Evolutionary conservation across 1,284 basidiomycete genomes (phyloP).

Genomic region (Boletus semigastroideus): DNA sequence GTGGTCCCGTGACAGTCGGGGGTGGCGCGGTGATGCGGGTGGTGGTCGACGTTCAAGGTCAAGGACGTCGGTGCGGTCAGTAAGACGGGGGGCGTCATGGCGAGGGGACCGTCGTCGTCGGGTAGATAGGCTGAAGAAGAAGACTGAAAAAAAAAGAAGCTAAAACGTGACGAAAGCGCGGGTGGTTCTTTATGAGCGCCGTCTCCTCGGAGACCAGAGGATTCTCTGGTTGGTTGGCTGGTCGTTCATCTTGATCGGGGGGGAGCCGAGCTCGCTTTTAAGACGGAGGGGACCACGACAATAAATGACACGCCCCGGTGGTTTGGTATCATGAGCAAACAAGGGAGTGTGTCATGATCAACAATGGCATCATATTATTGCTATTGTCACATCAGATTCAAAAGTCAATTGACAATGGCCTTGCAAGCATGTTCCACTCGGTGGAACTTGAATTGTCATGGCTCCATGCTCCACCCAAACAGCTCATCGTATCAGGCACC

Average conservation of each 20-base stretch:
- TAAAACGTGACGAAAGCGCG: not conserved
- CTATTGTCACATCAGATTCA: no score
- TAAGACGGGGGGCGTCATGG: conserved; percentile 12
- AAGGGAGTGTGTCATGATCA: no score
- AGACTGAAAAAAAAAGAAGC: not conserved
- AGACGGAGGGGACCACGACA: not conserved
- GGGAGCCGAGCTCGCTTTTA: not conserved
- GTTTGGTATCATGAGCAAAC: no score
- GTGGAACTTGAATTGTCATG: no score
- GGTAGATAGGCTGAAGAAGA: no score
- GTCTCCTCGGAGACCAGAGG: not conserved
- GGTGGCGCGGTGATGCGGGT: not conserved
- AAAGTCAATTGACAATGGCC: no score
- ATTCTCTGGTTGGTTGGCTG: not conserved
- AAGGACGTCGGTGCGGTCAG: not conserved
- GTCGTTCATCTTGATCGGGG: conserved; percentile 2
- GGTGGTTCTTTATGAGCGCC: not conserved
- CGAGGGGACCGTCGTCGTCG: not conserved
- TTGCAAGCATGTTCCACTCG: no score
- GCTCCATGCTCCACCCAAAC: no score
- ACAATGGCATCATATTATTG: no score
- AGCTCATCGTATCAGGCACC: no score
- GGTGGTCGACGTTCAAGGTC: not conserved
- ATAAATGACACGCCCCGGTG: not conserved
- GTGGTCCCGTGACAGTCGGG: no score